Conservation (phyloP, 768 basidiomycete genomes). For the Leccinum fibrillosum region DNA sequence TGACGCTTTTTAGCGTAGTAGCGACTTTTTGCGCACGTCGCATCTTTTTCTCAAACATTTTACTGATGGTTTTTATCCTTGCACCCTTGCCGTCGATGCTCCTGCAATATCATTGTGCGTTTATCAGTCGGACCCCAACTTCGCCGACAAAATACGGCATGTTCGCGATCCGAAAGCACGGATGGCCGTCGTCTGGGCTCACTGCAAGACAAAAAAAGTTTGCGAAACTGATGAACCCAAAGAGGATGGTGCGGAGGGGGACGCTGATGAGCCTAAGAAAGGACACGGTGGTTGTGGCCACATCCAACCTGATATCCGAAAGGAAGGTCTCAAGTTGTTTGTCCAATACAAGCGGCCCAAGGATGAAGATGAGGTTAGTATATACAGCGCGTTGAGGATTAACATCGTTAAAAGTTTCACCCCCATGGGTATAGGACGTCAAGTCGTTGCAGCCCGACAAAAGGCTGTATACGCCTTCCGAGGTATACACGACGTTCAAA, state of each 20-base stretch:
- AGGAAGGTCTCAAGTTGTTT: conserved; percentile 94
- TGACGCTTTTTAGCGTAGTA: conserved; percentile 39
- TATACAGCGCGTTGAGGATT: conserved; percentile 2
- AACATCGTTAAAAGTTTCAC: conserved; percentile 10
- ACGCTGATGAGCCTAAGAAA: conserved; percentile 69
- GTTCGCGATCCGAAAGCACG: conserved; percentile 82
- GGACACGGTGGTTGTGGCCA: conserved; percentile 99
- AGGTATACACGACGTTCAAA: conserved; percentile 92
- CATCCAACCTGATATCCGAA: conserved; percentile 82
- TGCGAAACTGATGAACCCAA: conserved; percentile 90
- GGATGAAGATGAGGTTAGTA: conserved; percentile 91
- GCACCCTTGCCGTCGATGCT: conserved; percentile 38
- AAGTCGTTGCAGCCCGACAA: conserved; percentile 83
- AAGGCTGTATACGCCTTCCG: conserved; percentile 75
- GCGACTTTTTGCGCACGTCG: conserved; percentile 25
- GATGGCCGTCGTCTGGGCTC: conserved; percentile 81
- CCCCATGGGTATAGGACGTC: conserved; percentile 51
- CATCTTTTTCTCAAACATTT: conserved; percentile 32
- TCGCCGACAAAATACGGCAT: conserved; percentile 85
- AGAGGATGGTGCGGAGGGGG: conserved; percentile 73
- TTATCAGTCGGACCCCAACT: conserved; percentile 73
- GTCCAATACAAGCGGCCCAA: conserved; percentile 93
- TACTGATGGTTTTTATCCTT: conserved; percentile 59
- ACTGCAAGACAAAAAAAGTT: conserved; percentile 83
- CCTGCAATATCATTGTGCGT: conserved; percentile 26